These are phyloP conservation scores for Kodamaea fungicola DNA, from an alignment of 1,139 yeast species.

Conservation along the genomic window DNA sequence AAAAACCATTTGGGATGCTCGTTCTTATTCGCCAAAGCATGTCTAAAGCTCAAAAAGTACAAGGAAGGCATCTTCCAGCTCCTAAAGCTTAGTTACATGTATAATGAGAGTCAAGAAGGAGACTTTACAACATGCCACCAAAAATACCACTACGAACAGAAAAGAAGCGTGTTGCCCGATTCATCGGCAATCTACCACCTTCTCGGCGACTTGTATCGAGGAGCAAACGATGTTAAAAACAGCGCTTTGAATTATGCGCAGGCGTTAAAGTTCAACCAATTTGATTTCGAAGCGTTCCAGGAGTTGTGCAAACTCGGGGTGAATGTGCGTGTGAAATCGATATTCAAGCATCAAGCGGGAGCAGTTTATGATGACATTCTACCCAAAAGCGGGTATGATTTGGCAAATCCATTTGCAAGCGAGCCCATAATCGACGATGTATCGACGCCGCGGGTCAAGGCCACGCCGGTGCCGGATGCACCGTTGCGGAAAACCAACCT, in stretches of 20 bases:
- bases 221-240: slow-evolving; percentile 51
- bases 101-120: slow-evolving; percentile 29
- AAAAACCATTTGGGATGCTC: slow-evolving; percentile 66
- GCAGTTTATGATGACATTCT: slow-evolving; percentile 11
- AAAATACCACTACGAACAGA: slow-evolving; percentile 32
- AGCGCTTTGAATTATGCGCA: slow-evolving; percentile 66
- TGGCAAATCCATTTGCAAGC: slow-evolving; percentile 12
- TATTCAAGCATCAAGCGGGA: slow-evolving; percentile 38
- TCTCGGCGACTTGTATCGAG: slow-evolving; percentile 66
- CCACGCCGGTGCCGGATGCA: slow-evolving; percentile 47
- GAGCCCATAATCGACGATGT: slow-evolving; percentile 25
- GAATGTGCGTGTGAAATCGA: slow-evolving; percentile 56
- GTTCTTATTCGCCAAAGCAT: slow-evolving; percentile 64
- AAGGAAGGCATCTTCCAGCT: slow-evolving; percentile 65
- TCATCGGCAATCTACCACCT: slow-evolving; percentile 60
- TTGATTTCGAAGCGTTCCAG: slow-evolving; percentile 82
- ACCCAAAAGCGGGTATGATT: slow-evolving; percentile 5
- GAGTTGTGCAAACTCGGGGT: slow-evolving; percentile 72
- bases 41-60: slow-evolving; percentile 52
- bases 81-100: slow-evolving; percentile 28
- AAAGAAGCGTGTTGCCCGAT: slow-evolving; percentile 53
- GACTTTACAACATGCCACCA: slow-evolving; percentile 22
- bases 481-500: slow-evolving; percentile 47
- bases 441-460: slow-evolving; percentile 48
- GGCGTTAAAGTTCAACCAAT: slow-evolving; percentile 72